Percentiles rank a stretch among this genome's conserved stretches.
These are phyloP conservation scores for Cladosporium phlei DNA, from an alignment of 2,329 filamentous ascomycete species.

Conservation along the genomic window DNA sequence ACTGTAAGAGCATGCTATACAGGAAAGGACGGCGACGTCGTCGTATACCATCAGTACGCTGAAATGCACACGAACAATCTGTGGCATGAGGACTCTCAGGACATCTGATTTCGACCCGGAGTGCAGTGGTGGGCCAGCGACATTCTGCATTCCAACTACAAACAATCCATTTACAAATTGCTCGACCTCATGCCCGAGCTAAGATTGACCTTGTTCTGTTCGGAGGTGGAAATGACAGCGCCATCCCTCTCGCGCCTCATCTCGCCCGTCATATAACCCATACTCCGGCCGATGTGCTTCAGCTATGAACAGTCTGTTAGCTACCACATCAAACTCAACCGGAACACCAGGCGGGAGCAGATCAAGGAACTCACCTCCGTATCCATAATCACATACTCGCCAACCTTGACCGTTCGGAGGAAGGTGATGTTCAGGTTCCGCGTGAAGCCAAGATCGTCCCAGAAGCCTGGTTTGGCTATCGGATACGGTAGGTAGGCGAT, in stretches of 20 bases:
- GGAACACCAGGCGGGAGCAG: too few species aligned
- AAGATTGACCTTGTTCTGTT: conserved; percentile 26
- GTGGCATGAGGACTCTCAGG: too few species aligned
- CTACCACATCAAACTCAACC: not conserved
- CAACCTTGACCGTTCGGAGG: conserved; percentile 21
- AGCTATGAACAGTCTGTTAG: not conserved
- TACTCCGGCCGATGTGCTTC: conserved; percentile 18
- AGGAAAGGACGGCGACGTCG: too few species aligned
- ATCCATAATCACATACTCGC: conserved; percentile 20
- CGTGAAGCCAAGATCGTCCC: conserved; percentile 22
- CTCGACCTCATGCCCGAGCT: conserved; percentile 12
- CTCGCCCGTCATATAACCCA: conserved; percentile 20
- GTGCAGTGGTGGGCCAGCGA: too few species aligned
- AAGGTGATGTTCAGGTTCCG: conserved; percentile 20
- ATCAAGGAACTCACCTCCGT: conserved; percentile 17
- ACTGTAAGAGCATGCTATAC: not conserved
- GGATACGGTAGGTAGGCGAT: conserved; percentile 18
- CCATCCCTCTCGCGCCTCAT: conserved; percentile 23
- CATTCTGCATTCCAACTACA: too few species aligned
- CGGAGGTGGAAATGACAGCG: conserved; percentile 21
- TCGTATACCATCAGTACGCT: too few species aligned
- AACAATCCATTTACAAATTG: not conserved
- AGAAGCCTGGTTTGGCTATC: conserved; percentile 17
- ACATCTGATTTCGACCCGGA: too few species aligned
- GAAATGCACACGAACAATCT: too few species aligned